Conservation (phyloP, 352 stramenopile species). For the Phytophthora meadii region DNA sequence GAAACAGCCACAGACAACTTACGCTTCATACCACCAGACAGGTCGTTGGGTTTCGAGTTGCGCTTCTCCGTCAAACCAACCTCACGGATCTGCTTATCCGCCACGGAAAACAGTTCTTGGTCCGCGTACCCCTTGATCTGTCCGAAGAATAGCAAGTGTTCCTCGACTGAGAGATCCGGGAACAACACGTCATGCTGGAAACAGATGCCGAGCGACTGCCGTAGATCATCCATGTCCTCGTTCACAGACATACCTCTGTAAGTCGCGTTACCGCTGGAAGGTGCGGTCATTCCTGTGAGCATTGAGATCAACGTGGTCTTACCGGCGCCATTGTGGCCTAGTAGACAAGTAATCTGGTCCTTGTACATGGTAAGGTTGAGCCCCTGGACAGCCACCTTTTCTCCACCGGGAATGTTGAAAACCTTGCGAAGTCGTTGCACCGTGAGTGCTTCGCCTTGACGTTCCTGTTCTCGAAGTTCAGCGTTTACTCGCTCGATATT, state of each 20-base stretch:
- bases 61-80: constrained; percentile 68
- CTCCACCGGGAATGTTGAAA: constrained; percentile 69
- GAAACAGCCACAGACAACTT: constrained; percentile 90
- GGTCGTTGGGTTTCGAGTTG: constrained; percentile 43
- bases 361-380: constrained; percentile 88
- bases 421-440: constrained; percentile 54
- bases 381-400: constrained; percentile 78
- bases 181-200: constrained; percentile 84
- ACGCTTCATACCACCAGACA: constrained; percentile 91
- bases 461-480: constrained; percentile 46
- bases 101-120: constrained; percentile 29
- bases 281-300: constrained; percentile 82
- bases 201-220: constrained; percentile 71
- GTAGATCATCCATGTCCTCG: constrained; percentile 73
- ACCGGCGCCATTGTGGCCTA: constrained; percentile 92
- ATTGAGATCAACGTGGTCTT: constrained; percentile 91
- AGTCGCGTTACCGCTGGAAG: constrained; percentile 53
- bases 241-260: constrained; percentile 75
- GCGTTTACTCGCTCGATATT: constrained; percentile 44
- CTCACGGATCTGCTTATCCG: constrained; percentile 49
- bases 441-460: constrained; percentile 35
- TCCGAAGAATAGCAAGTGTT: constrained; percentile 73
- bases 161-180: constrained; percentile 65
- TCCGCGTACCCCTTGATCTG: constrained; percentile 57
- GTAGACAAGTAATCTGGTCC: constrained; percentile 88